A percentile compares a stretch with the other conserved stretches of the same genome.
Evolutionary conservation across 108 stramenopile genomes (phyloP).

Genomic region (Stephanodiscus minutulus): DNA sequence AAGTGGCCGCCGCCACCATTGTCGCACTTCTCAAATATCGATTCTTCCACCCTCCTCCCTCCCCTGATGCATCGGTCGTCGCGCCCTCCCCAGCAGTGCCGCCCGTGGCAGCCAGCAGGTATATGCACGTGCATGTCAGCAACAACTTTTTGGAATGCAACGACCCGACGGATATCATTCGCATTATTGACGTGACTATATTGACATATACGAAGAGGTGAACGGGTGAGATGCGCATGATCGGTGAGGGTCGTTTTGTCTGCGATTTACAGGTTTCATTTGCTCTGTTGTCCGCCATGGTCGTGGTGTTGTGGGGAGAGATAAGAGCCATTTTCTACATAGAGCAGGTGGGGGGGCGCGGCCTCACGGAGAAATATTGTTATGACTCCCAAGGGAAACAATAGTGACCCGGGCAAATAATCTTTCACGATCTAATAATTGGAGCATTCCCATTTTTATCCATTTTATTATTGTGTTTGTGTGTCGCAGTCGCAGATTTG

Average conservation of each 20-base stretch:
- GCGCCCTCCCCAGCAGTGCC: background rate
- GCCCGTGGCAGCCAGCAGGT: constrained; percentile 5
- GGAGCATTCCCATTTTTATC: no score
- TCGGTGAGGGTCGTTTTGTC: no score
- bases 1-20: background rate
- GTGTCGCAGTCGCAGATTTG: no score
- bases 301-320: background rate
- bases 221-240: no score
- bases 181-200: background rate
- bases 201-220: background rate
- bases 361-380: no score
- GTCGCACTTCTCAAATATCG: background rate
- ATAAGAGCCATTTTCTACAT: no score
- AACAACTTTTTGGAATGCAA: background rate
- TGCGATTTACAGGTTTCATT: no score
- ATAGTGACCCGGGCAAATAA: no score
- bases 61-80: background rate
- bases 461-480: no score
- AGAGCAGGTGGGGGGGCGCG: no score
- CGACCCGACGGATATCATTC: background rate
- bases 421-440: no score
- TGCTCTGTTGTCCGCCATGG: background rate
- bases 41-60: background rate
- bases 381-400: no score
- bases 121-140: background rate